Percentiles rank a stretch among this genome's conserved stretches.
phyloP scores from a whole-genome alignment of 2,329 filamentous ascomycete species.

The Ophiocordyceps camponoti-leonardi region DNA sequence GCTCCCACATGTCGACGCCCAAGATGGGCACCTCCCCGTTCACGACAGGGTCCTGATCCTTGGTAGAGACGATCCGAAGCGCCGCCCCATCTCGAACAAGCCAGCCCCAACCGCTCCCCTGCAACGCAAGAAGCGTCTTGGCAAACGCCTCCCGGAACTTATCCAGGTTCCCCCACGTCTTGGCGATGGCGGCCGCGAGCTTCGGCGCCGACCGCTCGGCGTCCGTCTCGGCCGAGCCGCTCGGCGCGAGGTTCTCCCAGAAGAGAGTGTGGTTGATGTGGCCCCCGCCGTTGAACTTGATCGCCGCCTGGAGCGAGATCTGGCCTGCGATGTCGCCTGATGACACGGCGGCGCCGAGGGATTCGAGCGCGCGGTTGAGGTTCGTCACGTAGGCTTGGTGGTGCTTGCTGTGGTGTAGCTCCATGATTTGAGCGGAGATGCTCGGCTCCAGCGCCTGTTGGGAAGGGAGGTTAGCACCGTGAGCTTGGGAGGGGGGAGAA shows the following conservation, averaged over 20 bases:
- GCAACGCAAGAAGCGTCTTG: slow-evolving; percentile 48
- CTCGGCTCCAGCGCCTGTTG: slow-evolving; percentile 49
- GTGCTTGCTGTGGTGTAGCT: slow-evolving; percentile 64
- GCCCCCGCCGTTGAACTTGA: slow-evolving; percentile 82
- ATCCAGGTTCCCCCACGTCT: slow-evolving; percentile 51
- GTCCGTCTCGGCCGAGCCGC: slow-evolving; percentile 38
- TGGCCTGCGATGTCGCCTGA: slow-evolving; percentile 44
- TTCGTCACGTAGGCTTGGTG: slow-evolving; percentile 66
- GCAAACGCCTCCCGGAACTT: slow-evolving; percentile 50
- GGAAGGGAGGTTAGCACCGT: not conserved
- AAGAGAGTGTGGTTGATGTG: slow-evolving; percentile 90
- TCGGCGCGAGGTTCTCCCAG: slow-evolving; percentile 66
- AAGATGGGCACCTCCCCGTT: slow-evolving; percentile 49
- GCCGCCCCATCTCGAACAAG: slow-evolving; percentile 47
- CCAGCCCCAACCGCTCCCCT: slow-evolving; percentile 84
- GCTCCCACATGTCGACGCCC: slow-evolving; percentile 85
- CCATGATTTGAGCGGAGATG: slow-evolving; percentile 67
- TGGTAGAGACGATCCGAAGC: slow-evolving; percentile 61
- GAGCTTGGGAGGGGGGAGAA: not conserved
- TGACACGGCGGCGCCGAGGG: slow-evolving; percentile 37
- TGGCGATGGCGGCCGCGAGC: slow-evolving; percentile 42
- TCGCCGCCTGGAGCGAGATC: slow-evolving; percentile 48
- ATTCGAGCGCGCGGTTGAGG: slow-evolving; percentile 48
- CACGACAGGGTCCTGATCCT: slow-evolving; percentile 68
- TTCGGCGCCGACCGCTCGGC: slow-evolving; percentile 32